Conservation (phyloP, 1,284 basidiomycete genomes). For the Leccinum variabile region DNA sequence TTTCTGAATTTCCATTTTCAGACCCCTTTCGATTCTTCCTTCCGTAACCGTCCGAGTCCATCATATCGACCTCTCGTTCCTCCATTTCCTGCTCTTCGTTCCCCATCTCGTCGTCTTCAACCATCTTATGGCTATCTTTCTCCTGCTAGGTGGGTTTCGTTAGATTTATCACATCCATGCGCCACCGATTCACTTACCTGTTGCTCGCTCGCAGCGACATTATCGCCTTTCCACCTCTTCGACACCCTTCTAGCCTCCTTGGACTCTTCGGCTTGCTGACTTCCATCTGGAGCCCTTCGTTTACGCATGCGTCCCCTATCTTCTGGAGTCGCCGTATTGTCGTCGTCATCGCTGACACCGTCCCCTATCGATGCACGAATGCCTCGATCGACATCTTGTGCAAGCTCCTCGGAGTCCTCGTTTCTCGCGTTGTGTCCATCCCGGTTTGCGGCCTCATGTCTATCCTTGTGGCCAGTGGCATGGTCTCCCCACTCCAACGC, state of each 20-base stretch:
- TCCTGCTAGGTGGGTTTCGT: not conserved
- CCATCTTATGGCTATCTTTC: not conserved
- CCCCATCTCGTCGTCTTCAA: not conserved
- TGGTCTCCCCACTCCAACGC: not conserved
- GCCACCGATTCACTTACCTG: not conserved
- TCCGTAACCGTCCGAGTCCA: not conserved
- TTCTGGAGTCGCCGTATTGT: not conserved
- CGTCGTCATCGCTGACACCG: not conserved
- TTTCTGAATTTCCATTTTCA: not conserved
- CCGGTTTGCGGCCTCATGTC: not conserved
- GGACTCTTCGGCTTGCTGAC: not conserved
- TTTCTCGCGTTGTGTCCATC: not conserved
- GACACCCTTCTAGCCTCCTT: not conserved
- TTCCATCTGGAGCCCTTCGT: not conserved
- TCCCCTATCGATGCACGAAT: not conserved
- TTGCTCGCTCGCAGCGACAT: not conserved
- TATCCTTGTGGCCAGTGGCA: not conserved
- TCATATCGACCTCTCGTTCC: not conserved
- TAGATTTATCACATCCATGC: not conserved
- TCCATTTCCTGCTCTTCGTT: not conserved
- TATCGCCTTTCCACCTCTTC: not conserved
- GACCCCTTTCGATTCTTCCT: not conserved
- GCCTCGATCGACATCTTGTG: not conserved
- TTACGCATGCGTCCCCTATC: not conserved
- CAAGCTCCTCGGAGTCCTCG: not conserved